These are phyloP conservation scores for Leptoxyphium fumago DNA, from an alignment of 2,329 filamentous ascomycete species.

Conservation along the genomic window DNA sequence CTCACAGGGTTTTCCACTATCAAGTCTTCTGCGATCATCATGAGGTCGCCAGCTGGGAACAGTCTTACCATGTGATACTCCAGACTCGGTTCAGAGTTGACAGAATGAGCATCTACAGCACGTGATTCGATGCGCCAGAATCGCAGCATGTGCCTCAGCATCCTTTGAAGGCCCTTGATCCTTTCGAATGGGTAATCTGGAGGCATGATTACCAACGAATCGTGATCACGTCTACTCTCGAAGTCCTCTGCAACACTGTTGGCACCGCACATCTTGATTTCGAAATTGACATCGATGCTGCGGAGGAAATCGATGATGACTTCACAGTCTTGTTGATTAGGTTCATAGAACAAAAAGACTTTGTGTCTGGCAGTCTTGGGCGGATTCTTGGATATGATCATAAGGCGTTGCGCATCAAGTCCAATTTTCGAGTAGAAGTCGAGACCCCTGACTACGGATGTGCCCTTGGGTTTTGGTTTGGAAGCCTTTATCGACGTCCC, in stretches of 20 bases:
- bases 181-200: conserved; percentile 2
- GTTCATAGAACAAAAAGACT: neutral
- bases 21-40: conserved; percentile 30
- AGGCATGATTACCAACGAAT: too few species aligned
- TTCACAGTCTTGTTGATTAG: neutral
- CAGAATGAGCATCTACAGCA: too few species aligned
- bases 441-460: too few species aligned
- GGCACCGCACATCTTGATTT: conserved; percentile 20
- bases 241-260: conserved; percentile 5
- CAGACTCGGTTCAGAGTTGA: too few species aligned
- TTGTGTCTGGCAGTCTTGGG: neutral
- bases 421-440: neutral
- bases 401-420: neutral
- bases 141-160: conserved; percentile 1
- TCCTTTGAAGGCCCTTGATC: conserved; percentile 8
- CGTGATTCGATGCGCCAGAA: too few species aligned
- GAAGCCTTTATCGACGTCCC: too few species aligned
- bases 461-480: too few species aligned
- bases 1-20: conserved; percentile 24
- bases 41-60: conserved; percentile 25
- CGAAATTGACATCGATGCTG: conserved; percentile 18
- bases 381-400: neutral
- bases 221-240: too few species aligned
- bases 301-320: neutral
- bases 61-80: conserved; percentile 8